Evolutionary conservation across 441 rosid genomes (phyloP).

Genomic region (Omphalea diandra): DNA sequence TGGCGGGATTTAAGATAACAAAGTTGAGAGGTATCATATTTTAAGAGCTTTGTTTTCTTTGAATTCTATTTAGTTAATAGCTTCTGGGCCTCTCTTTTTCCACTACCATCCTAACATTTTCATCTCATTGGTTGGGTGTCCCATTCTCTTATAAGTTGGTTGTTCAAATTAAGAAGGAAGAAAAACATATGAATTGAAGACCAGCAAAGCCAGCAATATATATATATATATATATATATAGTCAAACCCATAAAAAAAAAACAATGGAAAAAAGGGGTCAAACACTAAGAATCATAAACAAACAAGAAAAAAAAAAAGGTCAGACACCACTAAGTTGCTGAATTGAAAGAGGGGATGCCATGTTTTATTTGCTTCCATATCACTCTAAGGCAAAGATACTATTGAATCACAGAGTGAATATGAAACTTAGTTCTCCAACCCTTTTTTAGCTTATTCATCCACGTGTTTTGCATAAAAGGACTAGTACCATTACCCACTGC

Average conservation of each 20-base stretch:
- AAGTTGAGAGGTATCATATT: too few relatives aligned
- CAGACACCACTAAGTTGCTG: constrained; percentile 28
- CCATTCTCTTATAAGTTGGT: constrained; percentile 9
- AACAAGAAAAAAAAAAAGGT: constrained; percentile 20
- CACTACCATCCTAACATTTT: neutral
- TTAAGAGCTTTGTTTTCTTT: neutral
- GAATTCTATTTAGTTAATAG: constrained; percentile 22
- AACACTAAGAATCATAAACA: constrained; percentile 19
- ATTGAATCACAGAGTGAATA: constrained; percentile 14
- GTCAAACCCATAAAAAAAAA: constrained; percentile 25
- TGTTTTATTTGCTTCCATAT: constrained; percentile 21
- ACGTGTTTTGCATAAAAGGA: constrained; percentile 30
- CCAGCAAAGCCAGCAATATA: constrained; percentile 15
- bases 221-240: neutral
- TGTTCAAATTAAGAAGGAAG: constrained; percentile 18
- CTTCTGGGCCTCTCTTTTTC: constrained; percentile 36
- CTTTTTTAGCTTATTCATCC: constrained; percentile 28
- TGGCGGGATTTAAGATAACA: too few relatives aligned
- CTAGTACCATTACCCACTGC: neutral
- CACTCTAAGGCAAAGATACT: constrained; percentile 25
- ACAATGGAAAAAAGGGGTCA: constrained; percentile 21
- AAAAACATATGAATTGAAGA: constrained; percentile 11
- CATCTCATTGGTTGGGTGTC: constrained; percentile 14
- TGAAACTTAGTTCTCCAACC: constrained; percentile 10
- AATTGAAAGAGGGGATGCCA: neutral